A percentile compares a stretch with the other conserved stretches of the same genome.
These are phyloP conservation scores for Anaeramoeba ignava DNA, from an alignment of 78 protist genomes.

Conservation along the genomic window DNA sequence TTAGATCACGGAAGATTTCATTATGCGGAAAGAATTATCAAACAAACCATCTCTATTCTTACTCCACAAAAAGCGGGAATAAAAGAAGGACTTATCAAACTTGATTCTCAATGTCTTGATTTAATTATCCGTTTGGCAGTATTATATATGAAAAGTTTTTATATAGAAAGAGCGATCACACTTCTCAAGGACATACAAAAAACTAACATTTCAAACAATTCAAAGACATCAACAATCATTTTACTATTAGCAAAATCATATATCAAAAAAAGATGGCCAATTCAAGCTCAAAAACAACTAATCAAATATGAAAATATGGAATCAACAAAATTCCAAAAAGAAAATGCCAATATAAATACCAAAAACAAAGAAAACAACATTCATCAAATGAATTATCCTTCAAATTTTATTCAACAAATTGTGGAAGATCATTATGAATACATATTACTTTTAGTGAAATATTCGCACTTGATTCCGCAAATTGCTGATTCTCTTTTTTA, in stretches of 20 bases:
- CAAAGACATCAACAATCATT: not conserved
- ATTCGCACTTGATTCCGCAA: too few species aligned
- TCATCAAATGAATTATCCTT: too few species aligned
- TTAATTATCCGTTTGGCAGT: not conserved
- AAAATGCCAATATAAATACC: too few species aligned
- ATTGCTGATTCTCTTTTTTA: too few species aligned
- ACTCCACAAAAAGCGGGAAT: too few species aligned
- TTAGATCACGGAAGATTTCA: not conserved
- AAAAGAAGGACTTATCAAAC: not conserved
- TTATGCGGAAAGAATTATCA: too few species aligned
- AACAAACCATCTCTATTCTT: too few species aligned
- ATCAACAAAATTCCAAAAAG: too few species aligned
- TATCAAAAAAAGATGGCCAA: not conserved
- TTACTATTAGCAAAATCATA: not conserved
- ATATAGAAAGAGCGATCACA: not conserved
- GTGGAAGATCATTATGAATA: too few species aligned
- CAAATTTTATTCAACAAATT: too few species aligned
- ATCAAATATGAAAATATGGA: not conserved
- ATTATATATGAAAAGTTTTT: not conserved
- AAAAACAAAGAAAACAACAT: too few species aligned
- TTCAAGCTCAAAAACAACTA: not conserved
- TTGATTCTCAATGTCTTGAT: not conserved
- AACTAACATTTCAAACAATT: not conserved
- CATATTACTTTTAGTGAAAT: too few species aligned
- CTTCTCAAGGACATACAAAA: not conserved